Conservation (phyloP, 306 rosid species). For the Inga laurina region DNA sequence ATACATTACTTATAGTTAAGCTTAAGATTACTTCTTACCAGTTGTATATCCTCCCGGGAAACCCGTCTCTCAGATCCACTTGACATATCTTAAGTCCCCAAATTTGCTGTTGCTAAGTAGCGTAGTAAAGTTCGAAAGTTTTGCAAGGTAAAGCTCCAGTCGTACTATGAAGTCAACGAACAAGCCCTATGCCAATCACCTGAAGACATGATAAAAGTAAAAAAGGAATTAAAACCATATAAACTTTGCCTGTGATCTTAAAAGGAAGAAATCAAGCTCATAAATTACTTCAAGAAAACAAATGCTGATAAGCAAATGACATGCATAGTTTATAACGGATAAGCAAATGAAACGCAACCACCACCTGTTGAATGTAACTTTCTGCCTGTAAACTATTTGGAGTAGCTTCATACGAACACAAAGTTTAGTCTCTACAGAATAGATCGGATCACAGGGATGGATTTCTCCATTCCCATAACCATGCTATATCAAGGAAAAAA, state of each 20-base stretch:
- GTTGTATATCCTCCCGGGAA: conserved; percentile 82
- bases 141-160: not conserved
- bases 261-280: conserved; percentile 13
- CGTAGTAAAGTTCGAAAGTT: not conserved
- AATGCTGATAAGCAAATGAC: not conserved
- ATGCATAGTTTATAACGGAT: not conserved
- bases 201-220: conserved; percentile 12
- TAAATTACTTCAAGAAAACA: not conserved
- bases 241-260: not conserved
- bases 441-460: conserved; percentile 20
- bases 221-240: not conserved
- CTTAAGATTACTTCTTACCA: conserved; percentile 54
- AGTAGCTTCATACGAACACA: not conserved
- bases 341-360: not conserved
- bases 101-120: not conserved
- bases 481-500: not conserved
- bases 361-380: not conserved
- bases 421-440: not conserved
- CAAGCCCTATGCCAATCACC: not conserved
- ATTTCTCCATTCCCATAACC: not conserved
- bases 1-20: not conserved
- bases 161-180: not conserved
- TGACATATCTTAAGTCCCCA: conserved; percentile 53
- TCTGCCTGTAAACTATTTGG: not conserved
- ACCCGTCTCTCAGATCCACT: conserved; percentile 70